These are phyloP conservation scores for Flueggea neowawraea DNA, from an alignment of 441 rosid species.

Conservation along the genomic window DNA sequence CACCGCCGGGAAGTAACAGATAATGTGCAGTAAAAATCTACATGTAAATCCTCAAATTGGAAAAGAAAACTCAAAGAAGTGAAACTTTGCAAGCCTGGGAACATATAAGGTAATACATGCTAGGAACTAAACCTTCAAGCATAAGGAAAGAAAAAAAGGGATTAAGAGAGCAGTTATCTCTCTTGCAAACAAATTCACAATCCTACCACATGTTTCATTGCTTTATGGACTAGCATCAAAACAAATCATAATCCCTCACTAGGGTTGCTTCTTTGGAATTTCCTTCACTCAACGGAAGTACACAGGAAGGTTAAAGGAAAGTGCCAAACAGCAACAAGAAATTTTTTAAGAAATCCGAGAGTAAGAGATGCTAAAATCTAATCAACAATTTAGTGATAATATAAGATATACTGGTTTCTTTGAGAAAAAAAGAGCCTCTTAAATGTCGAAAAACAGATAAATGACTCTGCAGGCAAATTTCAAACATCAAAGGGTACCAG, in stretches of 20 bases:
- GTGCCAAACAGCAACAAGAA: no score
- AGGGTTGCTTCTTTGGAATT: no score
- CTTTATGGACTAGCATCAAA: no score
- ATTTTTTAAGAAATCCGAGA: no score
- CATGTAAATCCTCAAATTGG: not conserved
- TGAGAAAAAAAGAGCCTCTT: conserved; percentile 6
- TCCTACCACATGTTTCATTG: not conserved
- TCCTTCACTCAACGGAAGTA: no score
- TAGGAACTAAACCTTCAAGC: not conserved
- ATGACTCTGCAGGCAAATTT: conserved; percentile 1
- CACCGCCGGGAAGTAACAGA: no score
- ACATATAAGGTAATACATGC: not conserved
- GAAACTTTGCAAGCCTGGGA: not conserved
- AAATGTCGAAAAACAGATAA: not conserved
- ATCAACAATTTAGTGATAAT: no score
- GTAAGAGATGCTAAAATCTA: no score
- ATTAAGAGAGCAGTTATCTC: not conserved
- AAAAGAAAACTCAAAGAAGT: not conserved
- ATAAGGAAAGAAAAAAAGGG: not conserved
- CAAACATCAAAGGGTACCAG: not conserved
- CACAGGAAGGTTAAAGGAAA: no score
- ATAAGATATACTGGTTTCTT: not conserved
- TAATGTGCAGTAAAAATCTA: no score
- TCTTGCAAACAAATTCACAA: not conserved
- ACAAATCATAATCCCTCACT: no score